Percentiles rank a stretch among this genome's conserved stretches.
Evolutionary conservation across 805 yeast species (phyloP).

Genomic region (Spencermartinsiella europaea): DNA sequence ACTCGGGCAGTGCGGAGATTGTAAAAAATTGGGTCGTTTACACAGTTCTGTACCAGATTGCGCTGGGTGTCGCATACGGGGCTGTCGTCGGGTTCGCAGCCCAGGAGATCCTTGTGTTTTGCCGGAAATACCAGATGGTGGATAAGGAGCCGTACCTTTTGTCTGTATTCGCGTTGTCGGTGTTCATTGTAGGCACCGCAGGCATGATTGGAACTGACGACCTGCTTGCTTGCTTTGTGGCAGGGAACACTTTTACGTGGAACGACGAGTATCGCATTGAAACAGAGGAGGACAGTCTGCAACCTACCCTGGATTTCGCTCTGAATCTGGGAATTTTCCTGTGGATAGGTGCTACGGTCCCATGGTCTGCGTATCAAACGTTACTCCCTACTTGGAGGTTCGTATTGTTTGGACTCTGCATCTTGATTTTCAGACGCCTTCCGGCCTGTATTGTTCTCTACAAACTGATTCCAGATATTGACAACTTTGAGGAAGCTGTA

Average conservation of each 20-base stretch:
- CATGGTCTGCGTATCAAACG: constrained; percentile 59
- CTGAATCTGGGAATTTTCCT: constrained; percentile 63
- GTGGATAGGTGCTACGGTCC: constrained; percentile 65
- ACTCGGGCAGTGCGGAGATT: constrained; percentile 44
- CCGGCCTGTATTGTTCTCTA: constrained; percentile 41
- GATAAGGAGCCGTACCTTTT: constrained; percentile 57
- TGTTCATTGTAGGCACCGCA: constrained; percentile 56
- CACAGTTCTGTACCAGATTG: constrained; percentile 59
- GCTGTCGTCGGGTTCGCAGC: constrained; percentile 47
- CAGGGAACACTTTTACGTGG: constrained; percentile 73
- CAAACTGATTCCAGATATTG: constrained; percentile 55
- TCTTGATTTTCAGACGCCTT: constrained; percentile 32
- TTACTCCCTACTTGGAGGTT: constrained; percentile 32
- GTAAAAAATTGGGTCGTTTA: constrained; percentile 59
- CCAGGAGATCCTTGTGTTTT: constrained; percentile 47
- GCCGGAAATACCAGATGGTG: constrained; percentile 47
- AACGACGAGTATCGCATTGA: constrained; percentile 58
- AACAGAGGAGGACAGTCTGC: constrained; percentile 57
- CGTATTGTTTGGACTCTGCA: constrained; percentile 29
- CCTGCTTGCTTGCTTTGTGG: constrained; percentile 64
- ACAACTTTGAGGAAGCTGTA: constrained; percentile 61
- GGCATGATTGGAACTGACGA: constrained; percentile 68
- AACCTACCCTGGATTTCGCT: constrained; percentile 60
- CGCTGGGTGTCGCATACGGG: constrained; percentile 48
- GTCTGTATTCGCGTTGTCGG: constrained; percentile 50